Percentiles rank a stretch among this genome's conserved stretches.
Evolutionary conservation across 768 basidiomycete genomes (phyloP).

Genomic region (Harrya chromipes): DNA sequence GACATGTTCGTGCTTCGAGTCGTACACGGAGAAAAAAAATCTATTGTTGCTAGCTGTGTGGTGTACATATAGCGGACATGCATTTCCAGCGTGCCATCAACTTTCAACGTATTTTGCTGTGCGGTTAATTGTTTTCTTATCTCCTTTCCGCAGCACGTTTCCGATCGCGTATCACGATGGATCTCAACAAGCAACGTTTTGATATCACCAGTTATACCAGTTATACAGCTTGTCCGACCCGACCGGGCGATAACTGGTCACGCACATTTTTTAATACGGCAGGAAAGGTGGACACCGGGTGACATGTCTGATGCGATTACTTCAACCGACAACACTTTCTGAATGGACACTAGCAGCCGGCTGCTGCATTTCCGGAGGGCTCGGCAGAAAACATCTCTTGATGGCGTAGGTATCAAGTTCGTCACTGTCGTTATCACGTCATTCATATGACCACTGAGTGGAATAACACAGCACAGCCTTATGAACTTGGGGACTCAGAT

Average conservation of each 20-base stretch:
- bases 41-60: slow-evolving; percentile 19
- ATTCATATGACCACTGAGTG: slow-evolving; percentile 21
- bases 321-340: slow-evolving; percentile 2
- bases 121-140: slow-evolving; percentile 22
- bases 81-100: slow-evolving; percentile 28
- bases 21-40: slow-evolving; percentile 11
- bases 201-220: slow-evolving; percentile 5
- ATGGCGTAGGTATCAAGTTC: slow-evolving; percentile 9
- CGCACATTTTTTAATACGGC: background rate
- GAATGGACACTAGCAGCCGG: slow-evolving; percentile 14
- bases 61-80: slow-evolving; percentile 19
- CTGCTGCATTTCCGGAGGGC: background rate
- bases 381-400: slow-evolving; percentile 3
- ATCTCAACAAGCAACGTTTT: slow-evolving; percentile 17
- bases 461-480: slow-evolving; percentile 11
- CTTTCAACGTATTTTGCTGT: slow-evolving; percentile 13
- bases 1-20: slow-evolving; percentile 12
- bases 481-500: slow-evolving; percentile 10
- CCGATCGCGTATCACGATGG: slow-evolving; percentile 8
- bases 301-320: slow-evolving; percentile 14
- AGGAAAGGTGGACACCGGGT: slow-evolving; percentile 8
- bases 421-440: slow-evolving; percentile 24
- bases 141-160: slow-evolving; percentile 19
- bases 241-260: slow-evolving; percentile 5
- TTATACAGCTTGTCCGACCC: slow-evolving; percentile 10